phyloP scores from a whole-genome alignment of 140 eudicot species.

The Bidens hawaiensis region DNA sequence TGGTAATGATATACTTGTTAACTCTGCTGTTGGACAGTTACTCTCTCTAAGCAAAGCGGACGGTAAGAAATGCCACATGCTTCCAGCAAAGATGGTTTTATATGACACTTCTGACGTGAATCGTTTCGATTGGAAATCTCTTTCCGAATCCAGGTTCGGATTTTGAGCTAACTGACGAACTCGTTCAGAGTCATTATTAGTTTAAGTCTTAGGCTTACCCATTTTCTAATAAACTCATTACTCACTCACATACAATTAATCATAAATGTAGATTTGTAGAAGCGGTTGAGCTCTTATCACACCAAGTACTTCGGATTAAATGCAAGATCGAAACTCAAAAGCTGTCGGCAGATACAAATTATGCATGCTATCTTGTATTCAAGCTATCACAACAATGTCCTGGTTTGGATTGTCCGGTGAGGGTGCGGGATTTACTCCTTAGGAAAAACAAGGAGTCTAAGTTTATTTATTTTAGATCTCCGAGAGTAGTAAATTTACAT shows the following conservation, averaged over 20 bases:
- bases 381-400: neutral
- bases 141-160: slow-evolving; percentile 2
- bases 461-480: neutral
- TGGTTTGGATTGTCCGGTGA: neutral
- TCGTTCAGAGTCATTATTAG: no score
- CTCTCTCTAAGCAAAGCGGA: neutral
- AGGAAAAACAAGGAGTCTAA: neutral
- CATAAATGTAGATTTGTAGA: neutral
- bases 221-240: neutral
- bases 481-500: neutral
- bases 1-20: neutral
- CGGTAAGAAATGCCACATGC: neutral
- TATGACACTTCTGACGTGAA: neutral
- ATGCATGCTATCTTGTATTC: neutral
- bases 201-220: no score
- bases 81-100: slow-evolving; percentile 15
- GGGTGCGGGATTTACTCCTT: neutral
- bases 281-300: neutral
- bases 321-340: neutral
- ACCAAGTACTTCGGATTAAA: neutral
- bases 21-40: neutral
- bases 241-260: neutral
- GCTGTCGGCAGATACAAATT: neutral
- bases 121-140: slow-evolving; percentile 4
- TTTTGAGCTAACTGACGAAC: neutral